Evolutionary conservation across 306 rosid genomes (phyloP).

Genomic region (Myrica gale): DNA sequence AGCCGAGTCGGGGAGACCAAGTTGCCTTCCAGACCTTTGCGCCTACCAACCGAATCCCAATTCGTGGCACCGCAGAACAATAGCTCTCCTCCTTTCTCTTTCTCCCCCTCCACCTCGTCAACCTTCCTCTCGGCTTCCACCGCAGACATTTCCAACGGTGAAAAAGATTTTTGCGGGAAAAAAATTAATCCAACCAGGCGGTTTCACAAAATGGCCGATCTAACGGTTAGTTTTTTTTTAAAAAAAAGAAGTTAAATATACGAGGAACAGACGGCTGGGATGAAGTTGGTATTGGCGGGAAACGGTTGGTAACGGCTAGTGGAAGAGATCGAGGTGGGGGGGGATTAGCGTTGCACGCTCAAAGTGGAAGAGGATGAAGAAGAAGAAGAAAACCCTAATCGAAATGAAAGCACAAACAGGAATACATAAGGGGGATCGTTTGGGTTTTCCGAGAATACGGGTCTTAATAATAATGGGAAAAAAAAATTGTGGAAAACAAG

Average conservation of each 20-base stretch:
- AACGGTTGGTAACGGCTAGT: constrained; percentile 50
- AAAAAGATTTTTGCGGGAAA: not conserved
- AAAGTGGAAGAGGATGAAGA: constrained; percentile 35
- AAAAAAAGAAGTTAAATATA: constrained; percentile 7
- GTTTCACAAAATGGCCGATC: constrained; percentile 40
- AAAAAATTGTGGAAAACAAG: no score
- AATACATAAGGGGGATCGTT: not conserved
- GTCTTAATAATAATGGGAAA: no score
- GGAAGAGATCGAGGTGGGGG: constrained; percentile 39
- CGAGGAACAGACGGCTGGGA: constrained; percentile 17
- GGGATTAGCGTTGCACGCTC: constrained; percentile 27
- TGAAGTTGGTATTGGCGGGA: constrained; percentile 68
- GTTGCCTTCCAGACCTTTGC: constrained; percentile 75
- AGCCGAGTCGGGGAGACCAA: constrained; percentile 82
- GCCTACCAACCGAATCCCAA: constrained; percentile 84
- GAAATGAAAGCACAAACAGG: constrained; percentile 19
- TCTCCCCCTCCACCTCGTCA: constrained; percentile 41
- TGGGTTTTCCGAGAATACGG: no score
- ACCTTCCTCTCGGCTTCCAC: constrained; percentile 61
- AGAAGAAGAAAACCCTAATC: constrained; percentile 69
- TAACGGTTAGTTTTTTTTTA: constrained; percentile 74
- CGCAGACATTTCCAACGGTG: constrained; percentile 76
- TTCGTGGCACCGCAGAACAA: constrained; percentile 89
- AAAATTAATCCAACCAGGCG: constrained; percentile 1
- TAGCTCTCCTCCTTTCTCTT: constrained; percentile 67